Evolutionary conservation across 345 rosid species (phyloP).

Genomic region (Eutrema heterophyllum): DNA sequence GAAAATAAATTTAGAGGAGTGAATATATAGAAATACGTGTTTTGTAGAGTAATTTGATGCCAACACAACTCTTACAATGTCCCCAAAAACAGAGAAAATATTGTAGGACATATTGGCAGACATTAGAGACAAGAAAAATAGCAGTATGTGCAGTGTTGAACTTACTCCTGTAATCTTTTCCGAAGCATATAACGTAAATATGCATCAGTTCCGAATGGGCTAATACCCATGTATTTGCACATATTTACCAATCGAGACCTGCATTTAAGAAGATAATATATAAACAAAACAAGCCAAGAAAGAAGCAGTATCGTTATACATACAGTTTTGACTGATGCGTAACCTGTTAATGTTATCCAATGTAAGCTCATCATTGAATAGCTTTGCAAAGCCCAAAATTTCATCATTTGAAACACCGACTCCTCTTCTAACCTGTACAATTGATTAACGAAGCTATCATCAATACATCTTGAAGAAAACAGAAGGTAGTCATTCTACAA

Average conservation of each 20-base stretch:
- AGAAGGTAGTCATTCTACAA: neutral
- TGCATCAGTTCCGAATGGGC: slow-evolving; percentile 93
- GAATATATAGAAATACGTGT: neutral
- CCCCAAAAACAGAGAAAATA: neutral
- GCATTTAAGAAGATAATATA: slow-evolving; percentile 30
- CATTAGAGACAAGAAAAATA: neutral
- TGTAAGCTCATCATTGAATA: slow-evolving; percentile 92
- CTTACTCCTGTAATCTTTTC: slow-evolving; percentile 82
- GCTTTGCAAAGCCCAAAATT: slow-evolving; percentile 92
- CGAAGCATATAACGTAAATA: slow-evolving; percentile 93
- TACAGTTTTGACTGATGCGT: neutral
- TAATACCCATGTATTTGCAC: slow-evolving; percentile 99
- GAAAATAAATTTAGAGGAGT: neutral
- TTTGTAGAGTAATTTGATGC: neutral
- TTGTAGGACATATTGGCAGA: neutral
- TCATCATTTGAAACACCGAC: slow-evolving; percentile 86
- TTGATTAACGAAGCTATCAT: slow-evolving; percentile 17
- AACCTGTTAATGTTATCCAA: slow-evolving; percentile 97
- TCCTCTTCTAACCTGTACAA: slow-evolving; percentile 84
- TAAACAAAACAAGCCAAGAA: slow-evolving; percentile 2
- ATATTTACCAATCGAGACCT: slow-evolving; percentile 93
- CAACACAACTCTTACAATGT: neutral
- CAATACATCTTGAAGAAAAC: neutral
- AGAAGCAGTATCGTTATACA: neutral
- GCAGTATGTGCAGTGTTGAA: slow-evolving; percentile 1